Evolutionary conservation across 441 rosid genomes (phyloP).

Genomic region (Melastoma candidum): DNA sequence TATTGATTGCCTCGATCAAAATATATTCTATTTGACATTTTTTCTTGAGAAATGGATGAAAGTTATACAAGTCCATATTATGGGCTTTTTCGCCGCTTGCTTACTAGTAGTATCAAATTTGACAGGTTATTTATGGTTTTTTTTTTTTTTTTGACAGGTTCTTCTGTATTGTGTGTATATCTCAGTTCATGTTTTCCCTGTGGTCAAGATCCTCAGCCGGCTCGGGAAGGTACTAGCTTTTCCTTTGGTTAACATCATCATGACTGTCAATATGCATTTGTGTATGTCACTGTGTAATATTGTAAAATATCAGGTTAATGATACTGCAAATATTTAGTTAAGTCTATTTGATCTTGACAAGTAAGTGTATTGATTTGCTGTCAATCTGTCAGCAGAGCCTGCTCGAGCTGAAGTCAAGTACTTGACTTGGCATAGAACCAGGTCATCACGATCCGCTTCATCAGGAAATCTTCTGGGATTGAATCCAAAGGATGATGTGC

Average conservation of each 20-base stretch:
- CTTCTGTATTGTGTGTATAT: slow-evolving; percentile 6
- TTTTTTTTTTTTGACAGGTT: slow-evolving; percentile 8
- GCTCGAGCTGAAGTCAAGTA: slow-evolving; percentile 28
- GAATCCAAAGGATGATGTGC: slow-evolving; percentile 12
- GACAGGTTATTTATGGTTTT: too few relatives aligned
- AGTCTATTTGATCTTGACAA: neutral
- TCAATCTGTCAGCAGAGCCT: slow-evolving; percentile 27
- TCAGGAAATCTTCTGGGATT: too few relatives aligned
- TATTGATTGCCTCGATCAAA: too few relatives aligned
- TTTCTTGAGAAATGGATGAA: too few relatives aligned
- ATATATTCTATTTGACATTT: too few relatives aligned
- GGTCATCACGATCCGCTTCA: slow-evolving; percentile 16
- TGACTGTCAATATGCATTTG: too few relatives aligned
- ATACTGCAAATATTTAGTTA: neutral
- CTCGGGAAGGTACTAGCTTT: slow-evolving; percentile 12
- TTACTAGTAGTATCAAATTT: too few relatives aligned
- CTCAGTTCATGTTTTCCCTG: slow-evolving; percentile 16
- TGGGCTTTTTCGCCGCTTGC: too few relatives aligned
- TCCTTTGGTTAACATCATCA: neutral
- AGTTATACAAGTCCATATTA: too few relatives aligned
- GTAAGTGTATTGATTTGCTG: slow-evolving; percentile 1
- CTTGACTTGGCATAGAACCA: slow-evolving; percentile 27
- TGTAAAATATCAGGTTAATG: too few relatives aligned
- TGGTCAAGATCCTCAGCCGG: slow-evolving; percentile 11
- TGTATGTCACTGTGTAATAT: too few relatives aligned